Evolutionary conservation across 306 rosid species (phyloP).

Genomic region (Acacia confusa): DNA sequence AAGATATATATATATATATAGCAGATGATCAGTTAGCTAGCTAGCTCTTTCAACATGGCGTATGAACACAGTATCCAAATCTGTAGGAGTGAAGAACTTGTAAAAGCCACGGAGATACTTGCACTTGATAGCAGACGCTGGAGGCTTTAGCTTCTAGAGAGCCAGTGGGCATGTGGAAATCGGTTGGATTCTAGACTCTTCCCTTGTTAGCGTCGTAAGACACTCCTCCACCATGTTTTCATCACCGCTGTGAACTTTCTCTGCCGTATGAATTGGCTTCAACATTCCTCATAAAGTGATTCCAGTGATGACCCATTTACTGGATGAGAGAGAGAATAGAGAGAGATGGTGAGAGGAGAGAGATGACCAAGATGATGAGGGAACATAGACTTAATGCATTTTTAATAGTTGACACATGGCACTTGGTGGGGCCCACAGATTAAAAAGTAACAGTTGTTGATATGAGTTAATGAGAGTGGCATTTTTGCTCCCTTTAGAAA

Average conservation of each 20-base stretch:
- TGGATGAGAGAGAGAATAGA: too few relatives aligned
- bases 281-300: slow-evolving; percentile 56
- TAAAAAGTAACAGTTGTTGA: too few relatives aligned
- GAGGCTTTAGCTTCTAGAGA: slow-evolving; percentile 62
- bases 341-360: too few relatives aligned
- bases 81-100: slow-evolving; percentile 70
- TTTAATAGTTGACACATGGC: too few relatives aligned
- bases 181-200: slow-evolving; percentile 56
- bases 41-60: slow-evolving; percentile 55
- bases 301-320: slow-evolving; percentile 68
- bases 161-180: slow-evolving; percentile 69
- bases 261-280: slow-evolving; percentile 51
- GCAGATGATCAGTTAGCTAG: slow-evolving; percentile 35
- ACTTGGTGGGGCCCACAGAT: too few relatives aligned
- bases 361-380: too few relatives aligned
- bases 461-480: too few relatives aligned
- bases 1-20: neutral
- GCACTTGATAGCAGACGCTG: slow-evolving; percentile 58
- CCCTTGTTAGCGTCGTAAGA: slow-evolving; percentile 62
- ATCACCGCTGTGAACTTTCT: neutral
- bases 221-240: slow-evolving; percentile 33
- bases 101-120: slow-evolving; percentile 38
- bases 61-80: slow-evolving; percentile 68
- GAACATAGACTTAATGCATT: too few relatives aligned
- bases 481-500: too few relatives aligned